Percentiles rank a stretch among this genome's conserved stretches.
These are phyloP conservation scores for Quercus suber DNA, from an alignment of 306 rosid genomes.

Conservation along the genomic window DNA sequence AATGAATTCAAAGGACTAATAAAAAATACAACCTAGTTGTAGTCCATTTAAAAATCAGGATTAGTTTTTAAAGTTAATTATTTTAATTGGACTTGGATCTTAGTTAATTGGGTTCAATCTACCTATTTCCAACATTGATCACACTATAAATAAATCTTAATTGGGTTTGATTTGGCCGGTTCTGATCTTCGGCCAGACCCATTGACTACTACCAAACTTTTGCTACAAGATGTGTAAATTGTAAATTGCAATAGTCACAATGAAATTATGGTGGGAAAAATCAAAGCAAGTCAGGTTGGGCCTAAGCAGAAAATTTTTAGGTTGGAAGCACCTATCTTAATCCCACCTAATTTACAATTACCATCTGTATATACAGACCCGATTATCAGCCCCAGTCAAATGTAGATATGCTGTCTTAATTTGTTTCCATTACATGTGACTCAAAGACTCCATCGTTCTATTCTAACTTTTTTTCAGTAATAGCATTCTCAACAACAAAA, in stretches of 20 bases:
- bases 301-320: neutral
- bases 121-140: too few species aligned
- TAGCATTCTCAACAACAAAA: neutral
- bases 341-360: neutral
- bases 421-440: neutral
- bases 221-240: neutral
- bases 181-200: neutral
- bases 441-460: neutral
- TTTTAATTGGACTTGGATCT: too few species aligned
- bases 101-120: too few species aligned
- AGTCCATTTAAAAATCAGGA: too few species aligned
- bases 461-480: neutral
- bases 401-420: conserved; percentile 2
- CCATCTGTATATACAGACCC: neutral
- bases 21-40: too few species aligned
- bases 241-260: neutral
- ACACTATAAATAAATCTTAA: neutral
- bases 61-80: too few species aligned
- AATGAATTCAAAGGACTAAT: too few species aligned
- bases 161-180: neutral
- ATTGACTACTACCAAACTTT: neutral
- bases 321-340: conserved; percentile 2
- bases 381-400: neutral
- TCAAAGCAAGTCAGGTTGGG: neutral
- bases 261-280: neutral